A percentile compares a stretch with the other conserved stretches of the same genome.
phyloP scores from a whole-genome alignment of 2,329 filamentous ascomycete species.

The Verticillium klebahnii region DNA sequence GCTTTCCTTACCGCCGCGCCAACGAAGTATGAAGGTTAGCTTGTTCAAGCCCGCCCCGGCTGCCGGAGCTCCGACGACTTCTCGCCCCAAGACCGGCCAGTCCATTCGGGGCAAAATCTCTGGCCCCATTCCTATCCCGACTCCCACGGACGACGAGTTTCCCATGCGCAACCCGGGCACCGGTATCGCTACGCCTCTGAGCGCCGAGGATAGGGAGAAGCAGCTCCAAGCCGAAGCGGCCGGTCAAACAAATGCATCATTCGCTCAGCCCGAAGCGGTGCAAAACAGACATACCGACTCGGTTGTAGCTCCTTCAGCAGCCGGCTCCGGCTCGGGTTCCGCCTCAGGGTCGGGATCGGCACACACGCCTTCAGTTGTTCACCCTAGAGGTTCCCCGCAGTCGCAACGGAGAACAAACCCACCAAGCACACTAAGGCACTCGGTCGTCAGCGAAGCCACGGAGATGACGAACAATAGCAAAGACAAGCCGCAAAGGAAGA shows the following conservation, averaged over 20 bases:
- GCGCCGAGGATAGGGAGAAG: conserved; percentile 16
- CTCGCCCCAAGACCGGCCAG: conserved; percentile 29
- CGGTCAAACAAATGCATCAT: neutral
- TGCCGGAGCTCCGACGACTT: conserved; percentile 22
- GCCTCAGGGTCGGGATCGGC: neutral
- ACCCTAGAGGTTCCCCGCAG: conserved; percentile 15
- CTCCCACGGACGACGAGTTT: conserved; percentile 47
- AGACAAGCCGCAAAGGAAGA: conserved; percentile 45
- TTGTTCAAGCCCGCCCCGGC: conserved; percentile 41
- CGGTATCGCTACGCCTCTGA: conserved; percentile 27
- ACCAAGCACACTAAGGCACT: conserved; percentile 40
- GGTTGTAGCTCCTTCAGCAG: conserved; percentile 1
- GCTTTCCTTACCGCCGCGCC: conserved; percentile 1
- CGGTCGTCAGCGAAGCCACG: conserved; percentile 39
- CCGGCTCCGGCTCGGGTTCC: conserved; percentile 6
- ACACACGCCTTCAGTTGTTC: conserved; percentile 6
- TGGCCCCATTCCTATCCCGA: conserved; percentile 52
- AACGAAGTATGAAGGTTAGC: conserved; percentile 29
- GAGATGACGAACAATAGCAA: conserved; percentile 24
- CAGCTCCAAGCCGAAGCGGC: conserved; percentile 6
- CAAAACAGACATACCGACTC: conserved; percentile 8
- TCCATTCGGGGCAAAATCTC: conserved; percentile 58
- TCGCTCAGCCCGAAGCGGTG: conserved; percentile 3
- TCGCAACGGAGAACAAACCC: conserved; percentile 29
- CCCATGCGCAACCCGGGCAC: conserved; percentile 40